Evolutionary conservation across 768 basidiomycete species (phyloP), one percentile per base, ranked within the genome.

Genomic region (Cyclocybe cylindracea): DNA sequence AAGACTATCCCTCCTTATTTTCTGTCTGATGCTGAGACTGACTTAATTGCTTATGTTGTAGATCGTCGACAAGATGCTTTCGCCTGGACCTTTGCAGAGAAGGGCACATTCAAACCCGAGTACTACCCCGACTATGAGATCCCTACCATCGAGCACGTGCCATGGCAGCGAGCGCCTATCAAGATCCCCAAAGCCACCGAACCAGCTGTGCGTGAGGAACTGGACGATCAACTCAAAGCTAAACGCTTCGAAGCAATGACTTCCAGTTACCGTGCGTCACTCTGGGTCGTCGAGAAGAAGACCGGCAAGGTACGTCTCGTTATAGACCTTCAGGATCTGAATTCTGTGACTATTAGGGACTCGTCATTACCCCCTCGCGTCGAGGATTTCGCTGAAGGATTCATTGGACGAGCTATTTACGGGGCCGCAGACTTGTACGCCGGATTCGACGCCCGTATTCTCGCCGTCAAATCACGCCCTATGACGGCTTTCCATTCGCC

Each of bases 401-500:
- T n/a, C n/a, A n/a, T n/a, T n/a, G n/a, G n/a, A n/a, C n/a, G n/a
- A n/a, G n/a, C n/a, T n/a, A n/a, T n/a, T 31, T 51, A 54, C 14
- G 50, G 53, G 0, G 51, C 56, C 2, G 46, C 67, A 5, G 64
- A 70, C 38, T 53, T 70, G 1, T 61, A 61, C 18, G 59, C 58
- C 0, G 67, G 69, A 10, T 70, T 63, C 44, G 63, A 75, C 39
- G 60, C 71, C 8, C 54, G 35, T 4, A 18, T 10, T 6, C 47
- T 48, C 5, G 44, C 44, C 8, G 34, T 6, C 37, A 48, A 31
- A 0, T 76, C 65, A 0, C 42, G 64, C 0, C 66, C 71, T 14
- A 41, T 75, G 2, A 75, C 72, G 0, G 70, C 65, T 0, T 76
- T 74, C 50, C 56, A 63, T 45, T 64, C 61, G 0, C 65, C 65